Conservation (phyloP, 2,329 filamentous ascomycete genomes). For the Mariannaea elegans region DNA sequence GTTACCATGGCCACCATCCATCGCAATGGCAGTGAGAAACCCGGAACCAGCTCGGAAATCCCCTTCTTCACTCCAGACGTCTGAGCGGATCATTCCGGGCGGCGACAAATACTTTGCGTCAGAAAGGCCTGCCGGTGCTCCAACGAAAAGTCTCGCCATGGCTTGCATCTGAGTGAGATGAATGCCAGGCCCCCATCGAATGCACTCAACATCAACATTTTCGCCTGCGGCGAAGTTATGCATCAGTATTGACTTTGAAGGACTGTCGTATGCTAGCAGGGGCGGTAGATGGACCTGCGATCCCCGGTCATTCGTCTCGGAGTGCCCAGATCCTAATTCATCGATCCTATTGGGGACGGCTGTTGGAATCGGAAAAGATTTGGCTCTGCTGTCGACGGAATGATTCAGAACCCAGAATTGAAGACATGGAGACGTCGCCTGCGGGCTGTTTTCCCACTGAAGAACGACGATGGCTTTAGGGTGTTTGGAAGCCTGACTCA, state of each 20-base stretch:
- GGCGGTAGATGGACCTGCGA: background rate
- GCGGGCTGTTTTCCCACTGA: background rate
- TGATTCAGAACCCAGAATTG: conserved; percentile 8
- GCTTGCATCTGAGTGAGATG: background rate
- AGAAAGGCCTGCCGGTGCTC: background rate
- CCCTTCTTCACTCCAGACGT: background rate
- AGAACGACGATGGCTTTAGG: conserved; percentile 6
- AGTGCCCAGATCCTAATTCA: background rate
- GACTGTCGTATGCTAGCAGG: background rate
- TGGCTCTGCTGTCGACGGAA: background rate
- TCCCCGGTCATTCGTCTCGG: too few species aligned
- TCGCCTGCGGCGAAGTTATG: background rate
- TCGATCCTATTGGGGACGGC: background rate
- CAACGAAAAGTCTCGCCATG: background rate
- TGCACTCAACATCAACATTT: background rate
- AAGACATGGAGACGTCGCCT: background rate
- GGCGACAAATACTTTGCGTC: background rate
- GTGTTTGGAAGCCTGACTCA: too few species aligned
- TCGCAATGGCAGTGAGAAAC: background rate
- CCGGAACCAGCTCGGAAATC: background rate
- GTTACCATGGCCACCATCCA: background rate
- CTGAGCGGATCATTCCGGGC: background rate
- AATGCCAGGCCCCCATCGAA: conserved; percentile 7
- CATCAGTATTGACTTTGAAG: background rate
- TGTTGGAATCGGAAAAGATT: background rate